Base-by-base conservation (phyloP, 108 stramenopile genomes). In the Skeletonema marinoi region DNA sequence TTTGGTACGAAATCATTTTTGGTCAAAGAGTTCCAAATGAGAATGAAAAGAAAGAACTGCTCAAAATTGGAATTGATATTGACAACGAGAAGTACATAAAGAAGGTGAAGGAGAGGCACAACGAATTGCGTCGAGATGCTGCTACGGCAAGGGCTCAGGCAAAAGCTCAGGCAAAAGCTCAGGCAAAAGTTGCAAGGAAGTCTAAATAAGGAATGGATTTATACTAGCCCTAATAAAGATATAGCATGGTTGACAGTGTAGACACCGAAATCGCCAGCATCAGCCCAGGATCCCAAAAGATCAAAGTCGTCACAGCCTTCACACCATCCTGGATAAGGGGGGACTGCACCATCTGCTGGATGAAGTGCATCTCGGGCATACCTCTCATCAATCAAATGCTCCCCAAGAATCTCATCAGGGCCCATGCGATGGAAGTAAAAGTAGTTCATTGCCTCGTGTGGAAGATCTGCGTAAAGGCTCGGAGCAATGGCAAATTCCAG, bases 351-450 rank as follows among this genome's bases (percentile, higher is more conserved):
- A 63, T 77, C 75, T 29, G 31, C 70, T 8, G 70, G 70, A 33
- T 77, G 75, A 8, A 77, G 59, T 12, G 75, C 69, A 17, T 36
- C 60, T 30, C 75, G 32, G n/a, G 75, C 75, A 29, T 77, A 77
- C n/a, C 75, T 16, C 30, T 31, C 58, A 32, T 77, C 75, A 10
- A 77, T 61, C 60, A 77, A 60, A 42, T 77, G 75, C 38, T 70
- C 31, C 8, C 29, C 60, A 32, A 42, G 39, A 35, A 77, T 71
- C 17, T 16, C 50, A 21, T 71, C 61, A 21, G 33, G 44, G 13
- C 75, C 75, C 75, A 77, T 77, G 10, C 75, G 75, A 50, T 77
- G 75, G 25, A 77, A 77, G 50, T 77, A 77, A 19, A 77, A 77
- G 70, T 77, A 77, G 61, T 77, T 77, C 75, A 77, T 77, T 32